Conservation (phyloP, 2,329 filamentous ascomycete genomes). For the Apiospora kogelbergensis region DNA sequence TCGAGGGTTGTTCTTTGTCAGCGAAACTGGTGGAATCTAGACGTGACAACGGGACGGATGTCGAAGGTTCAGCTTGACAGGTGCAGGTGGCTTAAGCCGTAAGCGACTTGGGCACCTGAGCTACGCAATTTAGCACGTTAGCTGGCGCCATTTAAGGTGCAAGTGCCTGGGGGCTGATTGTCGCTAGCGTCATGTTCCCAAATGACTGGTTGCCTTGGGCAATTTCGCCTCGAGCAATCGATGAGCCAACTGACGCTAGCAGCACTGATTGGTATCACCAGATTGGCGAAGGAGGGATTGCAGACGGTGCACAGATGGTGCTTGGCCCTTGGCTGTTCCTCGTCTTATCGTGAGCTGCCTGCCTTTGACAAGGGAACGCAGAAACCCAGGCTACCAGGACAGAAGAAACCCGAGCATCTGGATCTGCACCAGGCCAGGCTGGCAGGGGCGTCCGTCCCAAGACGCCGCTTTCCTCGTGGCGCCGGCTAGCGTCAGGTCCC, state of each 20-base stretch:
- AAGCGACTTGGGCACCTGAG: not conserved
- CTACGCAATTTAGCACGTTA: not conserved
- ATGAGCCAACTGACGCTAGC: too few species aligned
- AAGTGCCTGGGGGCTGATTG: not conserved
- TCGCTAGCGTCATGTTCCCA: not conserved
- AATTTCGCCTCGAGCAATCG: not conserved
- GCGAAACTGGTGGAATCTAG: not conserved
- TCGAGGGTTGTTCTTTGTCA: not conserved
- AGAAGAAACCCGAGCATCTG: not conserved
- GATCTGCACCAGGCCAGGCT: not conserved
- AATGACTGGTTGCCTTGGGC: not conserved
- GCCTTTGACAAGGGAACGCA: too few species aligned
- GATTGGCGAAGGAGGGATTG: not conserved
- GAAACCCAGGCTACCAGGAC: too few species aligned
- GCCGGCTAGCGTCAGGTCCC: not conserved
- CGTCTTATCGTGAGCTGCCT: not conserved
- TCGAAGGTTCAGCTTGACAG: slow-evolving; percentile 1
- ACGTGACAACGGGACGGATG: not conserved
- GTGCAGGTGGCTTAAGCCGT: not conserved
- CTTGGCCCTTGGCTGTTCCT: too few species aligned
- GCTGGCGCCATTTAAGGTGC: not conserved
- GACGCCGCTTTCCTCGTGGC: not conserved
- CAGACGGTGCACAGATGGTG: too few species aligned
- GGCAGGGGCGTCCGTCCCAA: not conserved
- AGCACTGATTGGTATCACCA: not conserved